Base-by-base conservation (phyloP, 345 rosid genomes). In the Syzygium grande region DNA sequence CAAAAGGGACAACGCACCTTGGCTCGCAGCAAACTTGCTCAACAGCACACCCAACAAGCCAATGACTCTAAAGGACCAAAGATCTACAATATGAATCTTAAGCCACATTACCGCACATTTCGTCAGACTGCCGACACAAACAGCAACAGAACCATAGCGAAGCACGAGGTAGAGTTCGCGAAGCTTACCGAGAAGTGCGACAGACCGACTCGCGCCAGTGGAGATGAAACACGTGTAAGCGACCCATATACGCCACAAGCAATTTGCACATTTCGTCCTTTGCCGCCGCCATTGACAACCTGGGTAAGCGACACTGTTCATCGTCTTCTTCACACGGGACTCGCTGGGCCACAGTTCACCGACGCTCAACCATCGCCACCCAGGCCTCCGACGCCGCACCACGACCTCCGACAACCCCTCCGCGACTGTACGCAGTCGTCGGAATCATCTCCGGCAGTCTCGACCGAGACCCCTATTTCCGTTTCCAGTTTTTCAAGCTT, bases 161-260 rank as follows among this genome's bases (percentile, higher is more conserved):
- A 43, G 27, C 51, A n/a, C 85, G 52, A 86, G 77, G 68, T 30
- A 56, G 56, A 63, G 52, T n/a, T 51, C 5, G 30, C 3, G 46
- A 77, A 58, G 86, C 94, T 78, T 92, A 97, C 99, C 91, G 86
- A 97, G 98, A 22, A 95, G 95, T 91, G 99, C 99, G 38, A 96
- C 97, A 54, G 99, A 96, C 89, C 96, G 99, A 89, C 97, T 95
- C 86, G 99, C 99, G 58, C 98, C 99, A 73, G 99, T 98, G 68
- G 99, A 97, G 89, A 96, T 90, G 84, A 97, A 92, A 88, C 94
- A 88, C 90, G 96, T 93, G 93, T 25, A 27, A 58, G 63, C 63
- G 63, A 58, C 63, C 23, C 29, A 58, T 23, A 58, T 10, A 25
- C 63, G 29, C 29, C 63, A 38, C 41, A 38, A 38, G 41, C 41